phyloP scores from a whole-genome alignment of 148 eudicot genomes.

The Selenicereus undatus region DNA sequence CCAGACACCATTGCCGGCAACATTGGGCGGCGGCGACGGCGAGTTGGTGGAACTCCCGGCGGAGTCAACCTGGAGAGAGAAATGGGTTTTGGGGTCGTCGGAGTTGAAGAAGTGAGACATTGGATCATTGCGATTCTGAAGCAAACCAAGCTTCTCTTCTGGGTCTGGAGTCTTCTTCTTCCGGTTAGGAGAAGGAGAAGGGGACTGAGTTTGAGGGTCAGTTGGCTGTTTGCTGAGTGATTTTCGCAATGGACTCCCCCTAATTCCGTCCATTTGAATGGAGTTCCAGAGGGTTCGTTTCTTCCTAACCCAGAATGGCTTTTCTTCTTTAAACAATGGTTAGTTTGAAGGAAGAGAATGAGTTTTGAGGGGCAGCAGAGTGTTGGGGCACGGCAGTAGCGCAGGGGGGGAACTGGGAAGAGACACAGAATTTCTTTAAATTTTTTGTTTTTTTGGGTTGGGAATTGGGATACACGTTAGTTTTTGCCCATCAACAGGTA shows the following conservation, averaged over 20 bases:
- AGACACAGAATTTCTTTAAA: background rate
- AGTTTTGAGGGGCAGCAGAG: background rate
- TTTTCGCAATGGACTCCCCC: conserved; percentile 18
- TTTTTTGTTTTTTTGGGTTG: background rate
- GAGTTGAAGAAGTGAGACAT: conserved; percentile 22
- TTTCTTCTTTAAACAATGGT: background rate
- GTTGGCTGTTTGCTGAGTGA: background rate
- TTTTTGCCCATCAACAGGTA: no score
- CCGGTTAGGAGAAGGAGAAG: conserved; percentile 6
- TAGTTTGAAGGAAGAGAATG: no score
- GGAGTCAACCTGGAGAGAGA: conserved; percentile 33
- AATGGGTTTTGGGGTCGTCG: conserved; percentile 22
- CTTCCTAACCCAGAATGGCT: background rate
- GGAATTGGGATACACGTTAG: no score
- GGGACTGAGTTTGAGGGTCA: background rate
- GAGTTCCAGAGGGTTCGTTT: background rate
- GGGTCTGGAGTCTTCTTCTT: conserved; percentile 16
- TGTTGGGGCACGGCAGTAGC: no score
- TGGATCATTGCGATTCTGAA: conserved; percentile 28
- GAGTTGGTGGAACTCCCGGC: conserved; percentile 6
- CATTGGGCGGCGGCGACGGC: conserved; percentile 1
- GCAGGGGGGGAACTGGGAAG: no score
- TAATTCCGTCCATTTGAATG: conserved; percentile 26
- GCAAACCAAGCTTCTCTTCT: conserved; percentile 43
- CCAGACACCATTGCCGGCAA: conserved; percentile 21